Evolutionary conservation across 2,329 filamentous ascomycete genomes (phyloP).

Genomic region (Cladosporium sp.): DNA sequence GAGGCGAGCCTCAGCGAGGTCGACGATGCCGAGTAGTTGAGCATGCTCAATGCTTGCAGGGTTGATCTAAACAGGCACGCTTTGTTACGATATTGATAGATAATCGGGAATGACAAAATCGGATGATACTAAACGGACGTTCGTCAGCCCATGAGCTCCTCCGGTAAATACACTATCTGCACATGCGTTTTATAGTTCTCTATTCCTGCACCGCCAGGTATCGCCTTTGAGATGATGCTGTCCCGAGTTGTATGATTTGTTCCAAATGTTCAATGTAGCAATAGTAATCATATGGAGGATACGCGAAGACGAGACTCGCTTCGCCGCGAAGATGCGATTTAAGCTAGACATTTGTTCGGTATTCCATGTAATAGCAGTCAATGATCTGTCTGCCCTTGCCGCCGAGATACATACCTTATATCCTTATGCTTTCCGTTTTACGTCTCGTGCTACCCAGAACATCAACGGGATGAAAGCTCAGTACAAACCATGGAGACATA

Average conservation of each 20-base stretch:
- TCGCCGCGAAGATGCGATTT: neutral
- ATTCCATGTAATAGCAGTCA: neutral
- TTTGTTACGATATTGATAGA: constrained; percentile 16
- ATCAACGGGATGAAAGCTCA: neutral
- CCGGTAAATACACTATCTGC: neutral
- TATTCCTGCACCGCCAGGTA: too few species aligned
- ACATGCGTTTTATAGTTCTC: neutral
- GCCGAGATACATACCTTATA: neutral
- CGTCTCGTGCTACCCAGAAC: neutral
- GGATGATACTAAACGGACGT: neutral
- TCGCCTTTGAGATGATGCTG: neutral
- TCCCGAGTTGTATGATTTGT: neutral
- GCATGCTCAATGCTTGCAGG: neutral
- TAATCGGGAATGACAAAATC: constrained; percentile 9
- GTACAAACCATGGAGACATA: neutral
- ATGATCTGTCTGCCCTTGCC: neutral
- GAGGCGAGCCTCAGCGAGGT: constrained; percentile 36
- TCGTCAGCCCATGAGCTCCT: too few species aligned
- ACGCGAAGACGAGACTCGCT: neutral
- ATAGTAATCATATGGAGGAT: neutral
- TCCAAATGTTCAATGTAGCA: too few species aligned
- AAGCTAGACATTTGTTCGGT: neutral
- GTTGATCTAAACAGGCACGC: neutral
- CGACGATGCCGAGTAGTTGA: constrained; percentile 30
- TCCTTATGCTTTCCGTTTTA: neutral